Percentiles rank a stretch among this genome's conserved stretches.
These are phyloP conservation scores for Rickenella mellea DNA, from an alignment of 768 basidiomycete genomes.

Conservation along the genomic window DNA sequence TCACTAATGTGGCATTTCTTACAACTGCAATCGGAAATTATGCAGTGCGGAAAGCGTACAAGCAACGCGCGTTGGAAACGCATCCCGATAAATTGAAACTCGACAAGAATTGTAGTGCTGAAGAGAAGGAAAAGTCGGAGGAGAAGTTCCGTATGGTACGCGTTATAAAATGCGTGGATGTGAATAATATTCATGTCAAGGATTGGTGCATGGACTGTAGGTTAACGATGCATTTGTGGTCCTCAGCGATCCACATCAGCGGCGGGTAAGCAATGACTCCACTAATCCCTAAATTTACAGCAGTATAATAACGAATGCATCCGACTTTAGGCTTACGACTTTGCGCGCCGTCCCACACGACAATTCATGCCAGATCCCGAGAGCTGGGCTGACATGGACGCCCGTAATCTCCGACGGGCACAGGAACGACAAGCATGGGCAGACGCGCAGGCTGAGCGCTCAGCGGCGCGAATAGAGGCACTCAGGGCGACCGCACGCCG, in stretches of 20 bases:
- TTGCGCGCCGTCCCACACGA: no score
- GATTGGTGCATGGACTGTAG: slow-evolving; percentile 23
- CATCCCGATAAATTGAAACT: slow-evolving; percentile 74
- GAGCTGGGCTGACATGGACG: not conserved
- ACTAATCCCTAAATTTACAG: not conserved
- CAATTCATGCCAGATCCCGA: not conserved
- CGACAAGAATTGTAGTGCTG: slow-evolving; percentile 38
- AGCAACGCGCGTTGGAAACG: slow-evolving; percentile 56
- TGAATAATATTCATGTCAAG: no score
- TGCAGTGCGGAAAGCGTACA: slow-evolving; percentile 59
- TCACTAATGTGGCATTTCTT: not conserved
- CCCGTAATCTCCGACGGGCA: not conserved
- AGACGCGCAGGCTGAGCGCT: not conserved
- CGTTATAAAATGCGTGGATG: slow-evolving; percentile 4
- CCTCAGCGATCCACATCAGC: slow-evolving; percentile 43
- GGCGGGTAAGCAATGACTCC: slow-evolving; percentile 29
- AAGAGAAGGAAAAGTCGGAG: slow-evolving; percentile 44
- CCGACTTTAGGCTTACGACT: not conserved
- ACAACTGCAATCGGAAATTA: not conserved
- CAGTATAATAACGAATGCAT: not conserved
- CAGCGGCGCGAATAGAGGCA: not conserved
- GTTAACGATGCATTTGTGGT: slow-evolving; percentile 56
- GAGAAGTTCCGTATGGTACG: slow-evolving; percentile 53
- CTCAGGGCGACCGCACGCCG: not conserved
- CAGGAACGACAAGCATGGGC: slow-evolving; percentile 1